Conservation (phyloP, 345 rosid species). For the Gossypium mustelinum region DNA sequence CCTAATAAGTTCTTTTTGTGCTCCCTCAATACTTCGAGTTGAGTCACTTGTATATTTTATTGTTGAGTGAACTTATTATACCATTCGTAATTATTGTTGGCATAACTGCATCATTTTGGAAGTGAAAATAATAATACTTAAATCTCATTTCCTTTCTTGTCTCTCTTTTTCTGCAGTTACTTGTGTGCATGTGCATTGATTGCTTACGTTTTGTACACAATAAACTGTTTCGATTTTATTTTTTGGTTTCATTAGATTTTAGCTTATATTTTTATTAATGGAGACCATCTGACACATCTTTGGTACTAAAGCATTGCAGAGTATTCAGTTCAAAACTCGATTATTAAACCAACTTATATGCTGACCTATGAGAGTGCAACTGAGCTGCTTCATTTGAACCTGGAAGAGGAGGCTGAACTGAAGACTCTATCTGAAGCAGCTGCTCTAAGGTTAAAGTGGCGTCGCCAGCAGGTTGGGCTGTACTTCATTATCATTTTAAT, state of each 20-base stretch:
- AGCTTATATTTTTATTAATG: conserved; percentile 7
- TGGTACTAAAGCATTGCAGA: conserved; percentile 71
- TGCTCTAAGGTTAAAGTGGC: conserved; percentile 69
- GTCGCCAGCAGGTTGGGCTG: conserved; percentile 67
- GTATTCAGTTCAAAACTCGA: conserved; percentile 67
- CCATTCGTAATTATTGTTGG: background rate
- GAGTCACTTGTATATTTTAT: background rate
- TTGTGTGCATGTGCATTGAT: background rate
- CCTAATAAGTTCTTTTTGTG: background rate
- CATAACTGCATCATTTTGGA: background rate
- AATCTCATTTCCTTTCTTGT: conserved; percentile 2
- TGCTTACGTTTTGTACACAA: background rate
- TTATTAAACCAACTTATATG: conserved; percentile 90
- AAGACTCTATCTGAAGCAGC: conserved; percentile 80
- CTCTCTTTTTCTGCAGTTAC: background rate
- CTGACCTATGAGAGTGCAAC: conserved; percentile 95
- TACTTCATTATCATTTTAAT: conserved; percentile 5
- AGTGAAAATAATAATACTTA: conserved; percentile 3
- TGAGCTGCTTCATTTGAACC: conserved; percentile 80
- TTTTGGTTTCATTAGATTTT: background rate
- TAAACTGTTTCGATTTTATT: background rate
- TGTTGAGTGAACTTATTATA: background rate
- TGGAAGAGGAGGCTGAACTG: conserved; percentile 83
- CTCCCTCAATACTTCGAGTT: conserved; percentile 1
- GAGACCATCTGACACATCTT: conserved; percentile 15